Base-by-base conservation (phyloP, 192 early-diverging fungal species). In the Nowakowskiella sp. region DNA sequence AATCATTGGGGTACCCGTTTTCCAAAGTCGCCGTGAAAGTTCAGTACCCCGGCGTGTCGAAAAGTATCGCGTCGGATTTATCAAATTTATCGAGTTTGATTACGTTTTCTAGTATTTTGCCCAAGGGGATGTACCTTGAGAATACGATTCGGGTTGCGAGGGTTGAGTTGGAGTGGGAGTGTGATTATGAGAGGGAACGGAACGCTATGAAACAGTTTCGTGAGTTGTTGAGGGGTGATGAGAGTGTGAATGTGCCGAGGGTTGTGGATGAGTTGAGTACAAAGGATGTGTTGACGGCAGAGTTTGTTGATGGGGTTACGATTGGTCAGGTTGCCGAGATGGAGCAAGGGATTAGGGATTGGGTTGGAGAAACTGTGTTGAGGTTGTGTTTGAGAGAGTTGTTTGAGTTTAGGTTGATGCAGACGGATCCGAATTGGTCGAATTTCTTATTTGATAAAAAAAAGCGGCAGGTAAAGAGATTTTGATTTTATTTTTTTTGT, bases 341-440 rank as follows among this genome's bases (percentile, higher is more conserved):
- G 57, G 49, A 56, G 13, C 89, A 92, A 57, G 60, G 69, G 24
- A 65, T 64, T 1, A 47, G 78, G 25, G 69, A 88, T 54, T 51
- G 63, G 67, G 83, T 99, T 6, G 89, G 85, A 1, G 72, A 74
- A n/a, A 67, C 65, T 8, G 66, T 96, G 21, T 69, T 99, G 46
- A 62, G 74, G 1, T 82, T 99, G 5, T 91, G 87, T 62, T 72
- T 99, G 34, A 69, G 77, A 32, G 93, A 99, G 60, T 68, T 99
- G 34, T 96, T 94, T 62, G 78, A 84, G 44, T 96, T 90, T 67
- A 73, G 81, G 52, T 95, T 87, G 65, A 99, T 99, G 95, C 95
- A 99, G 66, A 99, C 95, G 4, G 95, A 99, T 66, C 95, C 95
- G 1, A 99, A 99, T 63, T 99, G 95, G 95, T 82, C 87, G 46